Evolutionary conservation across 371 early-diverging fungal species (phyloP).

Genomic region (Sporodiniella umbellata): DNA sequence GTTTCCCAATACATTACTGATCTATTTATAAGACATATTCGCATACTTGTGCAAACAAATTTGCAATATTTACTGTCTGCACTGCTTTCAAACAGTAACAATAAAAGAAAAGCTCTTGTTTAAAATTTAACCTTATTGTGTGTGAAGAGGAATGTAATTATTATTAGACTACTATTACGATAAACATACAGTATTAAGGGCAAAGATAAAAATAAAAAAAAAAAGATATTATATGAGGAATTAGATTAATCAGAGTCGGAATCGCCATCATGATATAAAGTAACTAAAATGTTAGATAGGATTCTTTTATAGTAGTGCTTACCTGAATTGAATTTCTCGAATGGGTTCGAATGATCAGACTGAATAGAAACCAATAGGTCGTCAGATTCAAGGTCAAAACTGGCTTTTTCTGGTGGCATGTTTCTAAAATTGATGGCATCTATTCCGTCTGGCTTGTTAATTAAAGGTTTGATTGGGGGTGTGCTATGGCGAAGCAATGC

Average conservation of each 20-base stretch:
- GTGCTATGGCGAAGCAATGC: conserved; percentile 77
- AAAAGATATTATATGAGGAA: neutral
- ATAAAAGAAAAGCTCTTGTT: no score
- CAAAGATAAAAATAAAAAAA: neutral
- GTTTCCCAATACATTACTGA: no score
- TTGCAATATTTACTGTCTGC: no score
- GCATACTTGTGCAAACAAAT: no score
- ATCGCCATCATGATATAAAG: conserved; percentile 62
- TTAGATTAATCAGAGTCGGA: conserved; percentile 32
- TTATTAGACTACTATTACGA: neutral
- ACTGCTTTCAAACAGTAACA: no score
- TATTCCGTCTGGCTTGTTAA: conserved; percentile 46
- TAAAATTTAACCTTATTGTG: no score
- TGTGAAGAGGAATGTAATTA: no score
- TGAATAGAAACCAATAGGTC: conserved; percentile 16
- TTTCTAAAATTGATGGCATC: conserved; percentile 66
- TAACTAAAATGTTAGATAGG: conserved; percentile 38
- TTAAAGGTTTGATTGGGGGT: conserved; percentile 86
- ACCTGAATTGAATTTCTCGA: conserved; percentile 33
- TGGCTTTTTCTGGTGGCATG: conserved; percentile 29
- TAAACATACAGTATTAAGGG: neutral
- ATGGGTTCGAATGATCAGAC: conserved; percentile 20
- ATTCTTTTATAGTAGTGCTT: conserved; percentile 2
- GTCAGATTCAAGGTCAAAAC: conserved; percentile 26
- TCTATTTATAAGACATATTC: no score